A percentile compares a stretch with the other conserved stretches of the same genome.
Evolutionary conservation across 2,329 filamentous ascomycete genomes (phyloP).

Genomic region (Ophidiomyces ophidiicola): DNA sequence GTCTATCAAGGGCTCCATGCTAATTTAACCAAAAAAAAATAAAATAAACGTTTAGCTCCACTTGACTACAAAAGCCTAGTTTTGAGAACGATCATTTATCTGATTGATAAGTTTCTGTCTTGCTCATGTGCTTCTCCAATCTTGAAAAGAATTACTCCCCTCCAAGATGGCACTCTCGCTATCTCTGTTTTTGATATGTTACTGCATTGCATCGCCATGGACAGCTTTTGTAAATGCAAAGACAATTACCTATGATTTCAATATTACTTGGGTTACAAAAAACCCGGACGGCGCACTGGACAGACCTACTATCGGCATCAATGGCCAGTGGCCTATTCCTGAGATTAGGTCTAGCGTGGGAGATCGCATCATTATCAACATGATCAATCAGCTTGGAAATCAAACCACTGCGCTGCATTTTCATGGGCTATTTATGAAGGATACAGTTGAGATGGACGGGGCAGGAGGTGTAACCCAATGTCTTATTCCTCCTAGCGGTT

Average conservation of each 20-base stretch:
- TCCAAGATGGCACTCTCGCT: slow-evolving; percentile 1
- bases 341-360: slow-evolving; percentile 10
- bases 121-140: not conserved
- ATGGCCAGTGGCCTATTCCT: slow-evolving; percentile 11
- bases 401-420: slow-evolving; percentile 34
- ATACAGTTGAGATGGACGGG: slow-evolving; percentile 20
- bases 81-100: slow-evolving; percentile 11
- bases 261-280: slow-evolving; percentile 11
- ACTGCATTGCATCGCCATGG: not conserved
- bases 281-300: slow-evolving; percentile 11
- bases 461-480: slow-evolving; percentile 28
- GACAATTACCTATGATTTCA: slow-evolving; percentile 12
- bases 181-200: slow-evolving; percentile 5
- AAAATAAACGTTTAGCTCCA: not conserved
- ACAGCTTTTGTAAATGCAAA: slow-evolving; percentile 1
- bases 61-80: not conserved
- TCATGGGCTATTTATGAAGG: slow-evolving; percentile 59
- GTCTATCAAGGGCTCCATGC: too few species aligned
- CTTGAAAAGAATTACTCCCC: not conserved
- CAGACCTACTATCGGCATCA: slow-evolving; percentile 12
- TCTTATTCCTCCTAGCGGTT: slow-evolving; percentile 24
- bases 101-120: slow-evolving; percentile 6
- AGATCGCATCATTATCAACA: slow-evolving; percentile 8
- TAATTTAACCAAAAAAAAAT: not conserved
- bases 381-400: slow-evolving; percentile 10